Evolutionary conservation across 202 grass and related monocot genomes (phyloP).

Genomic region (Zizania palustris): DNA sequence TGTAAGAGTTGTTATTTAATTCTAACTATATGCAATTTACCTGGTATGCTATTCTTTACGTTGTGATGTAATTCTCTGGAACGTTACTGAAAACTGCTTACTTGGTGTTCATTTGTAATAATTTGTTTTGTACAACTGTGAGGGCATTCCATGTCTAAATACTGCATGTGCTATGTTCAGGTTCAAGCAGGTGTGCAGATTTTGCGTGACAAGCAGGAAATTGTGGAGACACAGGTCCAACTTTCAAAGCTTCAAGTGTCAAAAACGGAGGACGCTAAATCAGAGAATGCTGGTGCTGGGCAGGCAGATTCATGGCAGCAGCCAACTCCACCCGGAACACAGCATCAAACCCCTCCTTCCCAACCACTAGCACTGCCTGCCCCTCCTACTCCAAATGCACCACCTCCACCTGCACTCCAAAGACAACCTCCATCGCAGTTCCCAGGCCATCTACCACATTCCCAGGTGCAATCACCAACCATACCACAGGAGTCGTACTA

Average conservation of each 20-base stretch:
- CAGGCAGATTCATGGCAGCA: slow-evolving; percentile 42
- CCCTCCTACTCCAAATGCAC: slow-evolving; percentile 53
- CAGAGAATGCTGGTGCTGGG: slow-evolving; percentile 51
- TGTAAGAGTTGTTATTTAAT: no score
- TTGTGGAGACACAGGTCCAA: slow-evolving; percentile 65
- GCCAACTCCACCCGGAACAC: slow-evolving; percentile 33
- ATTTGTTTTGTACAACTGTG: background rate
- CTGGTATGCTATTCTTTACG: background rate
- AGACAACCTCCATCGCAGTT: slow-evolving; percentile 48
- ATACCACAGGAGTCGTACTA: slow-evolving; percentile 55
- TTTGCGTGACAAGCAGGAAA: slow-evolving; percentile 60
- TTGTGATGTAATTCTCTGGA: slow-evolving; percentile 1
- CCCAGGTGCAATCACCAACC: slow-evolving; percentile 40
- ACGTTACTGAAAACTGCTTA: background rate
- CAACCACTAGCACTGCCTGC: slow-evolving; percentile 46
- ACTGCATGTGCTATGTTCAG: slow-evolving; percentile 42
- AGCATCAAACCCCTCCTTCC: slow-evolving; percentile 42
- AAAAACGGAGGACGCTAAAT: slow-evolving; percentile 42
- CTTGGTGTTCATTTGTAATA: background rate
- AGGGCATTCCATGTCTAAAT: slow-evolving; percentile 21
- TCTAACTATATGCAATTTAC: background rate
- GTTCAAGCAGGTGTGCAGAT: slow-evolving; percentile 56
- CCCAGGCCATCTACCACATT: slow-evolving; percentile 44
- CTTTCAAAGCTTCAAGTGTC: slow-evolving; percentile 64
- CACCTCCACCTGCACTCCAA: slow-evolving; percentile 45